These are phyloP conservation scores for Exophiala sp. DNA, from an alignment of 2,329 filamentous ascomycete species.

Conservation along the genomic window DNA sequence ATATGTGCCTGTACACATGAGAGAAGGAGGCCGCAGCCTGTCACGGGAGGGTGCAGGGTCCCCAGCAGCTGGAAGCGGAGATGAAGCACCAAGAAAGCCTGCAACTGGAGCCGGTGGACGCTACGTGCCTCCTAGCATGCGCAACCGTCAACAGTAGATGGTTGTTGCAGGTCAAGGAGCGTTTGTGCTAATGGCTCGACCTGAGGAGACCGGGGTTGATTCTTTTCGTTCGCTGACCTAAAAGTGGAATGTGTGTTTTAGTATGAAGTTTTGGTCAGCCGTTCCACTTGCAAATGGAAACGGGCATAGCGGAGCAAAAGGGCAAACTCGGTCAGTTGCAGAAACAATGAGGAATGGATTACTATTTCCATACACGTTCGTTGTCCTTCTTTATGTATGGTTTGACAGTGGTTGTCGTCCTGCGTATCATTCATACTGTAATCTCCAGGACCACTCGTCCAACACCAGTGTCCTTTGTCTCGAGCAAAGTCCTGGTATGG, in stretches of 20 bases:
- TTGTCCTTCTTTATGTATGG: background rate
- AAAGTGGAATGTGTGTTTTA: slow-evolving; percentile 17
- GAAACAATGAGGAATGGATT: background rate
- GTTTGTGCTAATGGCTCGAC: background rate
- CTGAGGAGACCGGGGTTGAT: background rate
- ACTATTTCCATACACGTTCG: background rate
- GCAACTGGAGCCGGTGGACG: slow-evolving; percentile 12
- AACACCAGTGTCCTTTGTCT: slow-evolving; percentile 41
- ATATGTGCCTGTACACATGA: slow-evolving; percentile 32
- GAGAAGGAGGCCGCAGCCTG: slow-evolving; percentile 30
- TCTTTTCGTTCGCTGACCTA: slow-evolving; percentile 6
- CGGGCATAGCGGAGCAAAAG: slow-evolving; percentile 3
- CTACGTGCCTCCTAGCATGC: slow-evolving; percentile 28
- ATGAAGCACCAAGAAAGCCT: slow-evolving; percentile 21
- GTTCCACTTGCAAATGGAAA: background rate
- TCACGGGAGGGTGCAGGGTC: slow-evolving; percentile 22
- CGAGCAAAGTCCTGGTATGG: slow-evolving; percentile 28
- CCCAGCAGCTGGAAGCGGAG: slow-evolving; percentile 16
- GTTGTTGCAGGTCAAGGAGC: background rate
- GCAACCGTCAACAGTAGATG: slow-evolving; percentile 19
- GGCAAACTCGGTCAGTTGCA: background rate
- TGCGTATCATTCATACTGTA: slow-evolving; percentile 3
- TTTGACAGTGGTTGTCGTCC: background rate
- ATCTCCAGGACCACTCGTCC: slow-evolving; percentile 41
- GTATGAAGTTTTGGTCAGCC: background rate